Evolutionary conservation across 2,329 filamentous ascomycete species (phyloP), one percentile per base, ranked within the genome.

Genomic region (Paecilomyces variotii): DNA sequence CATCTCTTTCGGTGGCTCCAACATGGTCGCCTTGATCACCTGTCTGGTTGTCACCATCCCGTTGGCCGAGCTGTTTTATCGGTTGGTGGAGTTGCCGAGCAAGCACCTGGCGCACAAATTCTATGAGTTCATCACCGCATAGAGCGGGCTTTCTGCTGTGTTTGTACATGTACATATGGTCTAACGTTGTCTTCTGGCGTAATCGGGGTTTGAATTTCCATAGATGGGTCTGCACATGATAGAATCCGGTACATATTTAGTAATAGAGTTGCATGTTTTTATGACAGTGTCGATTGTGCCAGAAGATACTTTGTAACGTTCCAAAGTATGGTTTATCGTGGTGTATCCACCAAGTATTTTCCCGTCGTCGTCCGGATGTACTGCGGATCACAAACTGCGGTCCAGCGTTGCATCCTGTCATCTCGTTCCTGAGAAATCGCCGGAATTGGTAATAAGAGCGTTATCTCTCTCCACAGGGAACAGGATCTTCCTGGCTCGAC

Each of bases 101-200:
- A 6, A 61, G 57, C 27, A 55, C 28, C 60, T 30, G 34, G 51
- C 52, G 34, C 50, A 25, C 30, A 54, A 27, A 4, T 45, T 45
- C 39, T 45, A 19, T 19, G 39, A 45, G 14, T 24, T 45, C 12
- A 45, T 45, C 9, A 45, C 39, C 39, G 39, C 39, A 45, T 45
- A 45, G 39, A 19, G 19, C 19, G 19, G 19, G 19, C 19, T 19
- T 19, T 45, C n/a, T 32, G 14, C 4, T 14, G 7, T n/a, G 39
- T 45, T 7, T 7, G 12, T 19, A n/a, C n/a, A 19, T 45, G 39
- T 45, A 45, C 39, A 24, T 24, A 24, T 6, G 39, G 19, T 45
- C 19, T 45, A 14, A 45, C 7, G 30, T 32, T 10, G 30, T 32
- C 30, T 32, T 45, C 7, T 45, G 39, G 39, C 39, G 39, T 19